Evolutionary conservation across 2,329 filamentous ascomycete species (phyloP).

Genomic region (Remersonia thermophila): DNA sequence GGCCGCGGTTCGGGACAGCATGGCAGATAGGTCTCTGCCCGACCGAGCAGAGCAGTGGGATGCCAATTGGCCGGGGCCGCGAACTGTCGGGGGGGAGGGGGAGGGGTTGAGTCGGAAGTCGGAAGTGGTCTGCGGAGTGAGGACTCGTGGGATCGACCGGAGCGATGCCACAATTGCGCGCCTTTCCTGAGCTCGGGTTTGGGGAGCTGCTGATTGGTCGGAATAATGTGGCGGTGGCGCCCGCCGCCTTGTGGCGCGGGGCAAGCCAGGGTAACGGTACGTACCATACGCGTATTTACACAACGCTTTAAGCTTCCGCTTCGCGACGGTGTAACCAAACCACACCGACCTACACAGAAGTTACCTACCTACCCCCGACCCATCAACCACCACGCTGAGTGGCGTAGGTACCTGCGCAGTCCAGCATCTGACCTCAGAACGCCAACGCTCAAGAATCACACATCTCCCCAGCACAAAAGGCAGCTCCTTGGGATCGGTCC

Average conservation of each 20-base stretch:
- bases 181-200: conserved; percentile 14
- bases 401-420: too few species aligned
- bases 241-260: too few species aligned
- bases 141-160: neutral
- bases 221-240: conserved; percentile 1
- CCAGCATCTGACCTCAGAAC: neutral
- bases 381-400: too few species aligned
- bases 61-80: conserved; percentile 21
- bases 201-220: conserved; percentile 12
- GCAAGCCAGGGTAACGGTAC: too few species aligned
- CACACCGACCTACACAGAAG: too few species aligned
- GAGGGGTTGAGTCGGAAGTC: too few species aligned
- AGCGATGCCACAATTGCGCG: conserved; percentile 8
- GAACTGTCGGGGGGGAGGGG: neutral
- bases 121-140: too few species aligned
- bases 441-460: neutral
- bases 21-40: conserved; percentile 24
- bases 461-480: neutral
- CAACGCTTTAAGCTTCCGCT: too few species aligned
- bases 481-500: too few species aligned
- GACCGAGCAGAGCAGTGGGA: conserved; percentile 22
- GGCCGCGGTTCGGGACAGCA: conserved; percentile 32
- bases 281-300: neutral
- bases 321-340: too few species aligned
- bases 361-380: too few species aligned